A percentile compares a stretch with the other conserved stretches of the same genome.
These are phyloP conservation scores for Hypsizygus marmoreus DNA, from an alignment of 768 basidiomycete species.

Conservation along the genomic window DNA sequence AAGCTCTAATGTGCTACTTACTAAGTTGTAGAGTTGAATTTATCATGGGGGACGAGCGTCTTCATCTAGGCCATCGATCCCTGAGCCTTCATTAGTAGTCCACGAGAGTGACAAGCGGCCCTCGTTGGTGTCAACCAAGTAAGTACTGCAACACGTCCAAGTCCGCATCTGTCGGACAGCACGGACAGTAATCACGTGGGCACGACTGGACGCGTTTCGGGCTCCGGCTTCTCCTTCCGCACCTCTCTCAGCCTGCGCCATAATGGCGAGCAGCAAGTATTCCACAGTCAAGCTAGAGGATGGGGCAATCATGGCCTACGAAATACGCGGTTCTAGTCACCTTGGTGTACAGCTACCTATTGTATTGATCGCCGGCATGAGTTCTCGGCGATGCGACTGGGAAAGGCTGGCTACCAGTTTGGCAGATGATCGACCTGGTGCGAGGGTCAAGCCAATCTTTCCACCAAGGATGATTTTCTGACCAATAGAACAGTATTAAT, in stretches of 20 bases:
- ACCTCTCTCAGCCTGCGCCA: neutral
- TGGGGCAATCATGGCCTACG: constrained; percentile 45
- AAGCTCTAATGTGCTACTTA: constrained; percentile 22
- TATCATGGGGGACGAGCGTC: too few species aligned
- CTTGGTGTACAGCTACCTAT: constrained; percentile 34
- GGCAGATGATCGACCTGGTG: constrained; percentile 42
- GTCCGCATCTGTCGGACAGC: too few species aligned
- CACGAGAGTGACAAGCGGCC: too few species aligned
- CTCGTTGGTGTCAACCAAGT: too few species aligned
- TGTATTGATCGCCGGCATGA: constrained; percentile 45
- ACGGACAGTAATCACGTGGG: too few species aligned
- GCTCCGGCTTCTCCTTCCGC: too few species aligned
- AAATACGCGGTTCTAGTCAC: constrained; percentile 42
- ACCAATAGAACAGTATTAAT: constrained; percentile 35
- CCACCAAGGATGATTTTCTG: neutral
- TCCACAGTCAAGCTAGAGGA: constrained; percentile 35
- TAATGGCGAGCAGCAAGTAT: constrained; percentile 25
- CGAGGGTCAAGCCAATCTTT: neutral
- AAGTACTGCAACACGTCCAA: too few species aligned
- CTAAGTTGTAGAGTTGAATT: too few species aligned
- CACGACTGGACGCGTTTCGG: too few species aligned
- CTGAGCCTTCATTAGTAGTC: too few species aligned
- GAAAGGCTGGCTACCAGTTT: constrained; percentile 35
- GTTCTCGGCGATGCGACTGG: constrained; percentile 40
- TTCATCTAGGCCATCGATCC: too few species aligned